Evolutionary conservation across 2,329 filamentous ascomycete species (phyloP), one percentile per base, ranked within the genome.

Genomic region (Lachnellula cervina): DNA sequence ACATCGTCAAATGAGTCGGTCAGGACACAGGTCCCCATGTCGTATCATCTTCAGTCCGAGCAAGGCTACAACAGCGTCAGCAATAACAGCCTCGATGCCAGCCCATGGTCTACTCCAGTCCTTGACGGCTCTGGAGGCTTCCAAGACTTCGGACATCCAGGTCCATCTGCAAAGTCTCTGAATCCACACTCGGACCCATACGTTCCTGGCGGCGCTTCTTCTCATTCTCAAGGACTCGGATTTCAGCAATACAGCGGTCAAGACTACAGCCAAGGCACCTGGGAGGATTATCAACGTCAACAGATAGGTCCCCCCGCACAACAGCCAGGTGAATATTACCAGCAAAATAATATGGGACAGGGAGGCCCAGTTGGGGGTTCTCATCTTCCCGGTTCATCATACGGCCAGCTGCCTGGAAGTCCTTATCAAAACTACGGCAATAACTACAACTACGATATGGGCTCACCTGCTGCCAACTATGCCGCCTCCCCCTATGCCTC

Each of bases 1-100:
- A 59, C 54, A 17, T 52, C 37, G 37, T 66, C 64, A 9, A 51
- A 60, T 43, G 62, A 65, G n/a, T 65, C 62, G 9, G 47, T 67
- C 25, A 46, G 53, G 14, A 66, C 64, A 1, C 65, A 67, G 44
- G 54, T 64, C 4, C 65, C 65, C 13, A 42, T 62, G 13, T 48
- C 61, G 11, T 67, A 60, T 40, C 58, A 67, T 47, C 46, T 62
- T 25, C 55, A 44, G 14, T 48, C 25, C 8, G 53, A 57, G 16
- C 19, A 44, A 55, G 23, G 38, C 28, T 43, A 51, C 17, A 14
- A 21, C 28, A 32, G 9, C n/a, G 17, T n/a, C 37, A 40, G 37
- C 16, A 40, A 40, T 40, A 9, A 17, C 38, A 43, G 46, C 49
- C 37, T 45, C 40, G 34, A 16, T 23, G 37, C 17, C n/a, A 55